Evolutionary conservation across 208 protist species (phyloP).

Genomic region (Acanthamoeba royreba): DNA sequence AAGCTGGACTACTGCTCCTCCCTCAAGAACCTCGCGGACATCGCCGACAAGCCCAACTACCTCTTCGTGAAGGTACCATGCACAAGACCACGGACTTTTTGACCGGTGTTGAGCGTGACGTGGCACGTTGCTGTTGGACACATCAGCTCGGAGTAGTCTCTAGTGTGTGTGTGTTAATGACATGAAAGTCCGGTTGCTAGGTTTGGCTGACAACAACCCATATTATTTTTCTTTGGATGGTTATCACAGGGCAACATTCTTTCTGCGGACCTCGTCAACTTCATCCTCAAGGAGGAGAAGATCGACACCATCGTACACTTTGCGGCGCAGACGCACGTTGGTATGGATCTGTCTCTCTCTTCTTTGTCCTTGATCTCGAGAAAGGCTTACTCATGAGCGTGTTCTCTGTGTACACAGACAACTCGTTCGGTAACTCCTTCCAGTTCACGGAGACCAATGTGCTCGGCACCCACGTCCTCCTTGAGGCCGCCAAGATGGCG

Average conservation of each 20-base stretch:
- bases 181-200: too few species aligned
- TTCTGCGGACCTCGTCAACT: slow-evolving; percentile 77
- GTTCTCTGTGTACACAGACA: slow-evolving; percentile 60
- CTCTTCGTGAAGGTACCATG: slow-evolving; percentile 78
- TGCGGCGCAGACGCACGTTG: slow-evolving; percentile 92
- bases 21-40: slow-evolving; percentile 70
- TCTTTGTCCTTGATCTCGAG: not conserved
- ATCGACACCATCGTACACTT: slow-evolving; percentile 94
- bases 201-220: not conserved
- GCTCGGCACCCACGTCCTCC: slow-evolving; percentile 90
- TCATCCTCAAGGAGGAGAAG: slow-evolving; percentile 77
- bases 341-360: not conserved
- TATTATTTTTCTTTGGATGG: not conserved
- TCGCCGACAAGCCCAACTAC: slow-evolving; percentile 75
- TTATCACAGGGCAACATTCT: slow-evolving; percentile 79
- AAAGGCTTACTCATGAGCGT: not conserved
- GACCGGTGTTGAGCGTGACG: not conserved
- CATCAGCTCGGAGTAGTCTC: too few species aligned
- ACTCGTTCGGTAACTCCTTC: slow-evolving; percentile 91
- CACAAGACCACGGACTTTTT: not conserved
- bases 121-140: too few species aligned
- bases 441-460: slow-evolving; percentile 92
- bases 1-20: slow-evolving; percentile 89
- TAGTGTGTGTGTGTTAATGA: too few species aligned
- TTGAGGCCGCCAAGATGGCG: slow-evolving; percentile 78